These are phyloP conservation scores for Boletus rubropictus DNA, from an alignment of 768 basidiomycete genomes.

Conservation along the genomic window DNA sequence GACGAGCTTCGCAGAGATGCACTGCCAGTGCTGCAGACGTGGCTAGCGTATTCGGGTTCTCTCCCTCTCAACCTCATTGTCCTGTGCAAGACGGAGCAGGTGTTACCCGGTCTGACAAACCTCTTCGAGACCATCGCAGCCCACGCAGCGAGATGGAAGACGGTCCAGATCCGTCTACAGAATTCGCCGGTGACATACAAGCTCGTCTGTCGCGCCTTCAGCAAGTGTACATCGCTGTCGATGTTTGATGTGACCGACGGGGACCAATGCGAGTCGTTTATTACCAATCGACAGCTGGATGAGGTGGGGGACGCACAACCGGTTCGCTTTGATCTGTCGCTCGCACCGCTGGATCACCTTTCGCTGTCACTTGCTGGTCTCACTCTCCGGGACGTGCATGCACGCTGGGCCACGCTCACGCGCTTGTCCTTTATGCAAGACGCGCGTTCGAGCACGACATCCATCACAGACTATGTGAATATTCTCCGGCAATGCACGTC, in stretches of 20 bases:
- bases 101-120: constrained; percentile 18
- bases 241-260: constrained; percentile 19
- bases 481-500: constrained; percentile 19
- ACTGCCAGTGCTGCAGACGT: constrained; percentile 15
- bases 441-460: constrained; percentile 14
- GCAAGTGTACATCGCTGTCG: constrained; percentile 13
- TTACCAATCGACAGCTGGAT: neutral
- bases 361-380: constrained; percentile 20
- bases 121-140: constrained; percentile 17
- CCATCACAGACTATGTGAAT: constrained; percentile 17
- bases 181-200: constrained; percentile 15
- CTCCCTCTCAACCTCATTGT: constrained; percentile 19
- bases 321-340: constrained; percentile 12
- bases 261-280: constrained; percentile 11
- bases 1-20: constrained; percentile 16
- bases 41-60: constrained; percentile 20
- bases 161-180: constrained; percentile 17
- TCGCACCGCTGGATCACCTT: constrained; percentile 11
- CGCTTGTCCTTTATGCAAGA: constrained; percentile 23
- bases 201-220: constrained; percentile 8
- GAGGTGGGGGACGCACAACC: constrained; percentile 3
- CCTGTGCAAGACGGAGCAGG: constrained; percentile 17
- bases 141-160: constrained; percentile 17
- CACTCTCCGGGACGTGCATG: constrained; percentile 11
- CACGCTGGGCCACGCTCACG: constrained; percentile 17